Conservation (phyloP, 495 filamentous ascomycete genomes). For the Hyphodiscus hymeniophilus region DNA sequence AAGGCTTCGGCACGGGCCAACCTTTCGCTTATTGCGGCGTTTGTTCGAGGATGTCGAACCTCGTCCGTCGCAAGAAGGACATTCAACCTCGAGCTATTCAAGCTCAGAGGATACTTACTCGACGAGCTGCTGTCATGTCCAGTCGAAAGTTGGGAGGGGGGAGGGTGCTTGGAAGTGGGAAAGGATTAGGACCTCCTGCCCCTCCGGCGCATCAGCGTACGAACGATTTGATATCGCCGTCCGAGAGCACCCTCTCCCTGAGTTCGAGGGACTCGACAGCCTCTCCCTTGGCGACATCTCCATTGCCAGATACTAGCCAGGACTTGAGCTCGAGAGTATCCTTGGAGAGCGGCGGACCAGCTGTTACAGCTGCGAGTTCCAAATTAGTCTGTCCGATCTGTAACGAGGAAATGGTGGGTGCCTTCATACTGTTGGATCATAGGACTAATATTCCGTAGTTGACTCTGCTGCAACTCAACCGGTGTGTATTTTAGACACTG, state of each 20-base stretch:
- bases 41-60: neutral
- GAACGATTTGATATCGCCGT: conserved; percentile 34
- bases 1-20: conserved; percentile 4
- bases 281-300: conserved; percentile 20
- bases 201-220: conserved; percentile 28
- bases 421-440: neutral
- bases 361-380: conserved; percentile 29
- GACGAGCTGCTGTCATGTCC: conserved; percentile 47
- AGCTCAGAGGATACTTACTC: conserved; percentile 7
- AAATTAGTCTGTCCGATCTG: conserved; percentile 90
- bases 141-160: conserved; percentile 81
- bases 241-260: conserved; percentile 37
- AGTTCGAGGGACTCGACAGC: conserved; percentile 22
- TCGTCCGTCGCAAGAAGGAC: conserved; percentile 1
- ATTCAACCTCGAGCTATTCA: conserved; percentile 10
- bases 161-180: conserved; percentile 77
- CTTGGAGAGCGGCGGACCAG: conserved; percentile 31
- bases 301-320: conserved; percentile 17
- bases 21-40: conserved; percentile 4
- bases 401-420: conserved; percentile 79
- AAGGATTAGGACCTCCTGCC: conserved; percentile 59
- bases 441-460: conserved; percentile 41
- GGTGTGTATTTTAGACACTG: conserved; percentile 36
- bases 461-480: conserved; percentile 86
- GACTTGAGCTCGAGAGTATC: conserved; percentile 26